Evolutionary conservation across 768 basidiomycete genomes (phyloP).

Genomic region (Leucosporidium creatinivorum): DNA sequence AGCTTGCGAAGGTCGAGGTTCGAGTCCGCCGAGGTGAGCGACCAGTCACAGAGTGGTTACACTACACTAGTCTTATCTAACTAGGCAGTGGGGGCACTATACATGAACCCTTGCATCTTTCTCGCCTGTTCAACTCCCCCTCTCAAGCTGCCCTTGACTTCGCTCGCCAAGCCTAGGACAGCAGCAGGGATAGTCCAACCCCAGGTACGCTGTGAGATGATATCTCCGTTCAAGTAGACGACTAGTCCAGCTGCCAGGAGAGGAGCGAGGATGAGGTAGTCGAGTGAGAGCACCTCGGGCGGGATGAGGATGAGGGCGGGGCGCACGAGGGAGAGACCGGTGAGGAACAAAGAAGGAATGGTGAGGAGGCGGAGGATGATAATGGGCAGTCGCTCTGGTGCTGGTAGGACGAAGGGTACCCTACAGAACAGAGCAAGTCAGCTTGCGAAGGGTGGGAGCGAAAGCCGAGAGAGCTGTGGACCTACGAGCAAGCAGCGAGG

Average conservation of each 20-base stretch:
- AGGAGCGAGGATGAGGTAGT: neutral
- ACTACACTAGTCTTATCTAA: too few relatives aligned
- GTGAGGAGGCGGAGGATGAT: neutral
- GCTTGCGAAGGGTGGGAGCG: neutral
- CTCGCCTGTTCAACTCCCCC: conserved; percentile 1
- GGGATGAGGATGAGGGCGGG: neutral
- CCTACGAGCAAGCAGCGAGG: too few relatives aligned
- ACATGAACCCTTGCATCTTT: conserved; percentile 6
- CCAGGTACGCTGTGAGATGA: too few relatives aligned
- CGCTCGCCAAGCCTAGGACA: neutral
- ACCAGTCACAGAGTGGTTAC: too few relatives aligned
- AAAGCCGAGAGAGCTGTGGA: neutral
- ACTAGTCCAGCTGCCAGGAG: too few relatives aligned
- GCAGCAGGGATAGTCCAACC: too few relatives aligned
- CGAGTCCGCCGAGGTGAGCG: too few relatives aligned
- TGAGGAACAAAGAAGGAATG: neutral
- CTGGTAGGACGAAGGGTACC: neutral
- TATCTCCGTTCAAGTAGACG: neutral
- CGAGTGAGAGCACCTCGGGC: neutral
- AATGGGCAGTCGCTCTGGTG: neutral
- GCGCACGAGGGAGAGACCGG: neutral
- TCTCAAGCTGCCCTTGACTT: neutral
- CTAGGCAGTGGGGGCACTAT: conserved; percentile 19
- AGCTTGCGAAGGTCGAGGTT: too few relatives aligned
- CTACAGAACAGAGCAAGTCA: too few relatives aligned